Base-by-base conservation (phyloP, 1,284 basidiomycete species). In the Volvariella surrecta region DNA sequence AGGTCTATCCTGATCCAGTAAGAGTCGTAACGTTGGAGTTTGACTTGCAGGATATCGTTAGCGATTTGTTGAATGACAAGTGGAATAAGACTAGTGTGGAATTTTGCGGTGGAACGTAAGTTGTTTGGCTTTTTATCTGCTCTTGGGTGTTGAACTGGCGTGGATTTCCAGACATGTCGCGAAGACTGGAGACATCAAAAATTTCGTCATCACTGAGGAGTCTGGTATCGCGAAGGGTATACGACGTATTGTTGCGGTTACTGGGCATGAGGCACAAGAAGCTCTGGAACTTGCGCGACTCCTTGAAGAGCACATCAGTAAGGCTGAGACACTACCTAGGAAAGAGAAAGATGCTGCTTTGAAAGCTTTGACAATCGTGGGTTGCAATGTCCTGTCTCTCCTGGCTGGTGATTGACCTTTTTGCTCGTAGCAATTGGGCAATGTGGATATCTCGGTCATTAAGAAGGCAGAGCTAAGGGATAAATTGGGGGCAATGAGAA, bases 161-260 rank as follows among this genome's bases (percentile, higher is more conserved):
- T 7, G 7, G 47, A 42, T 44, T 32, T 34, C 31, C 48, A 91
- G 86, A 0, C 95, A 99, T 60, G 96, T 99, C 44, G 76, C 79
- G 20, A 89, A 86, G 65, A 99, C 95, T 0, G 91, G 93, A 19
- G 92, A 95, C 53, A 99, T 99, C 72, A 91, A 93, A 62, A 82
- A 90, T 58, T 88, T 99, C 59, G 83, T 96, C 42, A 86, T 99
- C 51, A 84, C 79, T 20, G 95, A 99, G 59, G 96, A 99, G 64
- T 88, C 88, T 4, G 94, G 94, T 39, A 99, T 99, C 53, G 96
- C 95, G 21, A 99, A 98, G 70, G 95, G 95, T 34, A 95, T 97
- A 53, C 85, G 96, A 45, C 82, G 95, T 42, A 84, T 99, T 45
- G 84, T 89, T 37, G 95, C 93, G 15, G 84, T 99, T 31, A 98